Percentiles rank a stretch among this genome's conserved stretches.
These are phyloP conservation scores for Hanseniaspora gamundiae DNA, from an alignment of 1,139 yeast genomes.

Conservation along the genomic window DNA sequence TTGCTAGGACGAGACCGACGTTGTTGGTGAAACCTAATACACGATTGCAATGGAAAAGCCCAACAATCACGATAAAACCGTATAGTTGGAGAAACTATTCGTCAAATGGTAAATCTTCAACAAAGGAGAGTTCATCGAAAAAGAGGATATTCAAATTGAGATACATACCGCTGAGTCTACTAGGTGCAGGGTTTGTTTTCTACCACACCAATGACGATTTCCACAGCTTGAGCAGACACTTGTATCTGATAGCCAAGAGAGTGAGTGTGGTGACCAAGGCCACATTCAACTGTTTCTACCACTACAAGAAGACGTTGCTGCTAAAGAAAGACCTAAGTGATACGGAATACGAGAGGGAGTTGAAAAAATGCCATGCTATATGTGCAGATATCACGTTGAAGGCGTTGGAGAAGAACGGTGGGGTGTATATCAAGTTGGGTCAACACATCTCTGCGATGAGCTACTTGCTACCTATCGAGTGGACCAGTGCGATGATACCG, in stretches of 20 bases:
- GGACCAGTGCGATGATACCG: constrained; percentile 94
- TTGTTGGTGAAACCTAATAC: too few relatives aligned
- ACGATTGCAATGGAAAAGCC: neutral
- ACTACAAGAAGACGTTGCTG: constrained; percentile 48
- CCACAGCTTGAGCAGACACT: constrained; percentile 26
- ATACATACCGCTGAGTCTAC: neutral
- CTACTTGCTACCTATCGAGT: constrained; percentile 77
- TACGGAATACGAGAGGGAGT: constrained; percentile 41
- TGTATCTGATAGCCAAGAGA: constrained; percentile 36
- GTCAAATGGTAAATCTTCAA: neutral
- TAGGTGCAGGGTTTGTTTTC: constrained; percentile 16
- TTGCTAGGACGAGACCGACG: neutral
- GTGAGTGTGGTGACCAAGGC: constrained; percentile 55
- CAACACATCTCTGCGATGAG: constrained; percentile 91
- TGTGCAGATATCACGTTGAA: constrained; percentile 72
- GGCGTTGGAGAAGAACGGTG: constrained; percentile 81
- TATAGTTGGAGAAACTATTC: neutral
- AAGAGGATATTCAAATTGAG: neutral
- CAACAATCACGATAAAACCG: neutral
- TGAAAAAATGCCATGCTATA: constrained; percentile 50
- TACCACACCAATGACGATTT: constrained; percentile 29
- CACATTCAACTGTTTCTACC: constrained; percentile 46
- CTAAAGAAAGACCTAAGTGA: constrained; percentile 16
- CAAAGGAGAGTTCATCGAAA: neutral
- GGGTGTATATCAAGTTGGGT: constrained; percentile 85